phyloP scores from a whole-genome alignment of 176 grass and related monocot species.

The Hordeum vulgare region DNA sequence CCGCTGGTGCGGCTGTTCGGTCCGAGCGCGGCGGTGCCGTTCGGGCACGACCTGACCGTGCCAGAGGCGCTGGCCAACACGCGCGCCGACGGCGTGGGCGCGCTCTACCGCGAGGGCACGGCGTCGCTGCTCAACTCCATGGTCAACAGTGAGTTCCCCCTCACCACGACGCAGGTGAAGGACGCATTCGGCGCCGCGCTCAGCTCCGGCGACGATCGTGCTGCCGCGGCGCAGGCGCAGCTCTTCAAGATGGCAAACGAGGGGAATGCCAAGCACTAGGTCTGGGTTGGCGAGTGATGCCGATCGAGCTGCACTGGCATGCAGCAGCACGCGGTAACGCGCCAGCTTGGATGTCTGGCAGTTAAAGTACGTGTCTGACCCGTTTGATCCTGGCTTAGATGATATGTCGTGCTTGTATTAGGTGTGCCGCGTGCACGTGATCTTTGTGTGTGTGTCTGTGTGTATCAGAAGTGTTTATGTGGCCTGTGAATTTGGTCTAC shows the following conservation, averaged over 20 bases:
- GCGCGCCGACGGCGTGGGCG: constrained; percentile 57
- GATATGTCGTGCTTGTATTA: not conserved
- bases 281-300: not conserved
- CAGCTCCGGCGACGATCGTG: constrained; percentile 26
- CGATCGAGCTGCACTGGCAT: not conserved
- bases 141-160: constrained; percentile 45
- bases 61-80: constrained; percentile 62
- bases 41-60: constrained; percentile 62
- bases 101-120: constrained; percentile 74
- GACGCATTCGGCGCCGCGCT: constrained; percentile 50
- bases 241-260: constrained; percentile 77
- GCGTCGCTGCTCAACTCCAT: constrained; percentile 84
- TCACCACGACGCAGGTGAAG: constrained; percentile 62
- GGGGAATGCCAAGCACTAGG: constrained; percentile 25
- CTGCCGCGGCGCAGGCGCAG: constrained; percentile 48
- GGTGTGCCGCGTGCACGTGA: not conserved
- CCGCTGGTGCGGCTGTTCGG: constrained; percentile 48
- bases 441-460: not conserved
- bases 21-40: constrained; percentile 32
- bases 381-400: not conserved
- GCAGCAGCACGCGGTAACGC: not conserved
- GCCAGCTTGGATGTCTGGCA: not conserved
- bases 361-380: not conserved
- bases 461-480: not conserved
- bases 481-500: not conserved